phyloP scores from a whole-genome alignment of 306 rosid genomes.

The Sechiopsis laciniata region DNA sequence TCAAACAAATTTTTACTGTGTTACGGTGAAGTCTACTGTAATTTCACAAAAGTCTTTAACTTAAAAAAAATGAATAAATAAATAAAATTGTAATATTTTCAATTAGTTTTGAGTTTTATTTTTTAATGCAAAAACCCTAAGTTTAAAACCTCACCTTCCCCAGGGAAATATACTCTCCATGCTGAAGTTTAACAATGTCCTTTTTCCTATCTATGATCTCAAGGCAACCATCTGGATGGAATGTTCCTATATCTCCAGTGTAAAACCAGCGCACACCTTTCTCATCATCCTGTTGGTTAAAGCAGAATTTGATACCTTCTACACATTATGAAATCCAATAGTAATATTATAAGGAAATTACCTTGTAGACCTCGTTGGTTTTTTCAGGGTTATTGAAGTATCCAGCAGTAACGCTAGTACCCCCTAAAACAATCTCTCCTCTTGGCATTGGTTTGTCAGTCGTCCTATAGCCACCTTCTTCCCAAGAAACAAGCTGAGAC shows the following conservation, averaged over 20 bases:
- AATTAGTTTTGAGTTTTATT: too few relatives aligned
- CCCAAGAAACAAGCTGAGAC: slow-evolving; percentile 89
- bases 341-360: slow-evolving; percentile 24
- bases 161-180: slow-evolving; percentile 87
- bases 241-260: slow-evolving; percentile 69
- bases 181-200: slow-evolving; percentile 95
- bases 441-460: slow-evolving; percentile 92
- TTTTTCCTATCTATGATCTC: slow-evolving; percentile 90
- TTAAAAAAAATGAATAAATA: too few relatives aligned
- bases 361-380: slow-evolving; percentile 83
- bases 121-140: neutral
- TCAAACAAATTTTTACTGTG: too few relatives aligned
- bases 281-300: slow-evolving; percentile 53
- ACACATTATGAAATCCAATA: neutral
- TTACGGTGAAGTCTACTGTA: too few relatives aligned
- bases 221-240: slow-evolving; percentile 87
- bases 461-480: slow-evolving; percentile 71
- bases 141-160: slow-evolving; percentile 58
- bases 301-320: slow-evolving; percentile 11
- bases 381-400: slow-evolving; percentile 76
- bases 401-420: slow-evolving; percentile 73
- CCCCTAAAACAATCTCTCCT: slow-evolving; percentile 86
- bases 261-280: slow-evolving; percentile 86
- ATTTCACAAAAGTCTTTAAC: too few relatives aligned
- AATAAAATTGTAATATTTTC: too few relatives aligned